Conservation (phyloP, 1,139 yeast genomes). For the Blastobotrys persicus region DNA sequence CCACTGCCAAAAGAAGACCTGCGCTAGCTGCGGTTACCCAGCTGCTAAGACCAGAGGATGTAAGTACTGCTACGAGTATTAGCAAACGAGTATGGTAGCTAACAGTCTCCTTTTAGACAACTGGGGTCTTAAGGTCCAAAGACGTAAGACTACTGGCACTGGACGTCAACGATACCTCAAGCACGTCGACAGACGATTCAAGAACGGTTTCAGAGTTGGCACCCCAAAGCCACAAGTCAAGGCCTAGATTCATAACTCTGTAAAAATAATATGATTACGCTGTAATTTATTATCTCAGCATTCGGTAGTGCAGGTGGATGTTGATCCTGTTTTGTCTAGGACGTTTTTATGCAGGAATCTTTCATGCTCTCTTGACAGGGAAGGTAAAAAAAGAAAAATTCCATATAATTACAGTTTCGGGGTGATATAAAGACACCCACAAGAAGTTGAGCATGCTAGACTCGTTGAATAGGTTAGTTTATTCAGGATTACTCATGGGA, state of each 20-base stretch:
- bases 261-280: conserved; percentile 6
- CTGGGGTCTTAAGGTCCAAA: conserved; percentile 99
- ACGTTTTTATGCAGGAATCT: too few relatives aligned
- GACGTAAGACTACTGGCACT: conserved; percentile 99
- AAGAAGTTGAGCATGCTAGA: not conserved
- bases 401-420: too few relatives aligned
- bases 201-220: conserved; percentile 97
- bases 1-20: conserved; percentile 99
- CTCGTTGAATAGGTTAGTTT: not conserved
- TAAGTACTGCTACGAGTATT: conserved; percentile 11
- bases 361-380: too few relatives aligned
- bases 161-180: conserved; percentile 99
- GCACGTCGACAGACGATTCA: conserved; percentile 95
- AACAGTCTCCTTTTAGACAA: conserved; percentile 47
- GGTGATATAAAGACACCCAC: not conserved
- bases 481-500: conserved; percentile 22
- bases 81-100: not conserved
- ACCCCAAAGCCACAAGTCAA: conserved; percentile 54
- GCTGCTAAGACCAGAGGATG: conserved; percentile 74
- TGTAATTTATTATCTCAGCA: conserved; percentile 4
- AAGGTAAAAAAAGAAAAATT: too few relatives aligned
- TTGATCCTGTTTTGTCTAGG: too few relatives aligned
- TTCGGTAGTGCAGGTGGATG: too few relatives aligned
- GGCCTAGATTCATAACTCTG: conserved; percentile 24
- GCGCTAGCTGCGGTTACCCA: conserved; percentile 99